Conservation (phyloP, 805 yeast species). For the Cyberlindnera nakhonratchasimensis region DNA sequence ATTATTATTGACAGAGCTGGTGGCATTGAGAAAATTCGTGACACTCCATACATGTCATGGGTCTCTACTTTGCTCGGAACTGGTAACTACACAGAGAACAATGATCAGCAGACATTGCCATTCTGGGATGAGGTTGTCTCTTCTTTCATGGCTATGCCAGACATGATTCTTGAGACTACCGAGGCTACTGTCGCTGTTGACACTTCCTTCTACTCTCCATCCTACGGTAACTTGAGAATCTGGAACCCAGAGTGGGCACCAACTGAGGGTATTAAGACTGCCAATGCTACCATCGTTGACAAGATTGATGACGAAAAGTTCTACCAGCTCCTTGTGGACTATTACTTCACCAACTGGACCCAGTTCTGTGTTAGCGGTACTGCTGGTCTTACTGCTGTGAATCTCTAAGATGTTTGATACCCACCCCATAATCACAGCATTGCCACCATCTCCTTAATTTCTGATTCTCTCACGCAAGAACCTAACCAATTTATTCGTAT, state of each 20-base stretch:
- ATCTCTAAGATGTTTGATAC: neutral
- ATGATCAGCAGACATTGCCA: slow-evolving; percentile 37
- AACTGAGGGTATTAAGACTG: slow-evolving; percentile 29
- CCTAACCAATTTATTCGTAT: neutral
- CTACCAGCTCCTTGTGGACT: slow-evolving; percentile 32
- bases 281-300: slow-evolving; percentile 37
- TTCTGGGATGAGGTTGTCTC: slow-evolving; percentile 43
- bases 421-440: too few species aligned
- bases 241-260: slow-evolving; percentile 40
- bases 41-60: slow-evolving; percentile 30
- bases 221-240: slow-evolving; percentile 39
- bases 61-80: slow-evolving; percentile 32
- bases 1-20: slow-evolving; percentile 36
- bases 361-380: slow-evolving; percentile 31
- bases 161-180: slow-evolving; percentile 30
- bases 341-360: slow-evolving; percentile 37
- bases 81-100: slow-evolving; percentile 34
- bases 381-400: slow-evolving; percentile 10
- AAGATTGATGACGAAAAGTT: slow-evolving; percentile 31
- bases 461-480: too few species aligned
- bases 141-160: slow-evolving; percentile 37
- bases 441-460: neutral
- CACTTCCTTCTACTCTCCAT: slow-evolving; percentile 39
- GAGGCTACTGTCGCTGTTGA: slow-evolving; percentile 36
- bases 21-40: slow-evolving; percentile 28